Evolutionary conservation across 345 rosid genomes (phyloP), one percentile per base, ranked within the genome.

Genomic region (Ceriops decandra): DNA sequence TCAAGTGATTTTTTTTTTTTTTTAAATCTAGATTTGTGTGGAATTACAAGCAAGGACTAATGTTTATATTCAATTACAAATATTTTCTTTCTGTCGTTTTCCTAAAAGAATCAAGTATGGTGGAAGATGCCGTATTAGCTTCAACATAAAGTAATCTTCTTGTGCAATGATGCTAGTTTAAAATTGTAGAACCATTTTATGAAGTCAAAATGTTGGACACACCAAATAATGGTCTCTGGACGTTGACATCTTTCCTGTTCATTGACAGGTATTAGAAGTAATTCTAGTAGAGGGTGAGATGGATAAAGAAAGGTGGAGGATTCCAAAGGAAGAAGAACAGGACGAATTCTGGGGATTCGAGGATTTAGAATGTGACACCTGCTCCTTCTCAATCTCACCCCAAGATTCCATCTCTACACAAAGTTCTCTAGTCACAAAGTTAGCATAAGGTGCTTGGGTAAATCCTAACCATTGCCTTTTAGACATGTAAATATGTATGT

Each of bases 281-380:
- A 84, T 95, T 74, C 70, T 70, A 54, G 90, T 70, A 52, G 90
- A 81, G 24, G 96, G 74, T 57, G 82, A 90, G 30, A 68, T 77
- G 31, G 90, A 86, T 31, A 72, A 79, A 31, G 97, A 88, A 73
- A 86, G 75, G 71, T 95, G 99, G 99, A 85, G 79, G 76, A 87
- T 88, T 92, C 85, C 90, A 8, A 85, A 82, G 74, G 91, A 84
- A 61, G 97, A 90, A 74, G 88, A 83, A 27, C 84, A 85, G 21
- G 89, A 85, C 73, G 93, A 89, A 58, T 82, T 91, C 66, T 91
- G 93, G 96, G 96, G 95, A 10, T 91, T 85, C 70, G 96, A 91
- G 81, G 99, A 95, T 76, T 82, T 95, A 36, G 99, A 89, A 54
- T 84, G 63, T 72, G 82, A 81, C 72, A 61, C 51, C 68, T 75